These are phyloP conservation scores for Talaromyces sp. DNA, from an alignment of 2,329 filamentous ascomycete species.

Conservation along the genomic window DNA sequence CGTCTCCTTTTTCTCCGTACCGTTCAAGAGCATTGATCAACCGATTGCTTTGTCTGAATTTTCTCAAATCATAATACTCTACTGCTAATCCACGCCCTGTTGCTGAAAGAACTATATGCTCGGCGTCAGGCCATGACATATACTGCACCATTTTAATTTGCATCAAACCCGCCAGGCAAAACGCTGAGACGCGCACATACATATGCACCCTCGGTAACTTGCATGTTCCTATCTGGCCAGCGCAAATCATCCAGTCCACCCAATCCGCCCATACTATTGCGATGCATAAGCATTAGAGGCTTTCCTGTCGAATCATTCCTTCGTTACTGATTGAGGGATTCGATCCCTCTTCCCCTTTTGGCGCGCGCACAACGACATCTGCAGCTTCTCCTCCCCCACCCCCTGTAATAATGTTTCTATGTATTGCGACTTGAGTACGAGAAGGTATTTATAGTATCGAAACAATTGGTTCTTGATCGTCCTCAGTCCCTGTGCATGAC, in stretches of 20 bases:
- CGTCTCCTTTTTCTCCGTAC: neutral
- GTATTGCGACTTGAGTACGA: neutral
- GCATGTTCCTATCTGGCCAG: slow-evolving; percentile 5
- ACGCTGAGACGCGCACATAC: neutral
- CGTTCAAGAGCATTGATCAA: slow-evolving; percentile 6
- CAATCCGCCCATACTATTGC: neutral
- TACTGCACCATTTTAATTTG: neutral
- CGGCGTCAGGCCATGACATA: neutral
- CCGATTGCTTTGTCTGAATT: slow-evolving; percentile 2
- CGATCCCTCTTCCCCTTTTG: neutral
- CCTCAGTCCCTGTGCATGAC: neutral
- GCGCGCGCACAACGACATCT: slow-evolving; percentile 1
- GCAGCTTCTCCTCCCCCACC: neutral
- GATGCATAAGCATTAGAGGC: neutral
- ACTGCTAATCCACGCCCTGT: neutral
- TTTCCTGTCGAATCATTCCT: slow-evolving; percentile 1
- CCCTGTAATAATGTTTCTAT: neutral
- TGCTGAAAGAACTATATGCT: neutral
- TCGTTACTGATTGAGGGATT: neutral
- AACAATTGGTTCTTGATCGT: slow-evolving; percentile 1
- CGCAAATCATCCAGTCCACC: neutral
- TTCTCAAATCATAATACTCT: neutral
- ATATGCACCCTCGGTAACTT: slow-evolving; percentile 7
- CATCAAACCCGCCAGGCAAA: neutral
- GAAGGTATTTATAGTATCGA: slow-evolving; percentile 12